Evolutionary conservation across 148 eudicot genomes (phyloP), one percentile per base, ranked within the genome.

Genomic region (Salicornia ramosissima): DNA sequence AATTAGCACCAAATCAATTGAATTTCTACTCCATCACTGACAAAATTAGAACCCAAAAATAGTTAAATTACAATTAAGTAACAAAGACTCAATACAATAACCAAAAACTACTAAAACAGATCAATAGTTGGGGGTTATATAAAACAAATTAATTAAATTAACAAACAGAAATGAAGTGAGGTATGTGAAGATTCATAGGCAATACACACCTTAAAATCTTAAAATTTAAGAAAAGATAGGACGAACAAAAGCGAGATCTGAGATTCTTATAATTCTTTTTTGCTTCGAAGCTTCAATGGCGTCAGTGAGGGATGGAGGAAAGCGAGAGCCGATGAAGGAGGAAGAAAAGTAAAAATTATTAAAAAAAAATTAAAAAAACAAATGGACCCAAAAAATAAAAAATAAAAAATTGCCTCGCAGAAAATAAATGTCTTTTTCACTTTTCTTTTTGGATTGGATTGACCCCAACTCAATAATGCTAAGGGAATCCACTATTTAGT

Each of bases 221-320:
- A n/a, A n/a, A n/a, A n/a, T n/a, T n/a, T n/a, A 39, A 6, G 39
- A 19, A 19, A 18, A 46, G 36, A 18, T 31, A 33, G 31, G 39
- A 34, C 14, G 42, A 25, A 33, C 19, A 39, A 29, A 39, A 25
- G 61, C 52, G 51, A 63, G 75, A 72, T 72, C 75, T 72, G 51
- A 18, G 12, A 46, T 26, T 5, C 3, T 36, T 8, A 6, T 14
- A 30, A 57, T 28, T 34, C 19, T 57, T 2, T 29, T 53, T 9
- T 57, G 25, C 16, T 60, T 60, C n/a, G 4, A 47, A 53, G 54
- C 68, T 63, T 26, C 52, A 72, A 72, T 72, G 75, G 75, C 69
- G 69, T 13, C 53, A 64, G 52, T 53, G 69, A 64, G 52, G 61
- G 49, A 71, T 22, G 33, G 67, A 72, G 36, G 69, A 72, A 63